A percentile compares a stretch with the other conserved stretches of the same genome.
These are phyloP conservation scores for Kockovaella imperatae DNA, from an alignment of 768 basidiomycete species.

Conservation along the genomic window DNA sequence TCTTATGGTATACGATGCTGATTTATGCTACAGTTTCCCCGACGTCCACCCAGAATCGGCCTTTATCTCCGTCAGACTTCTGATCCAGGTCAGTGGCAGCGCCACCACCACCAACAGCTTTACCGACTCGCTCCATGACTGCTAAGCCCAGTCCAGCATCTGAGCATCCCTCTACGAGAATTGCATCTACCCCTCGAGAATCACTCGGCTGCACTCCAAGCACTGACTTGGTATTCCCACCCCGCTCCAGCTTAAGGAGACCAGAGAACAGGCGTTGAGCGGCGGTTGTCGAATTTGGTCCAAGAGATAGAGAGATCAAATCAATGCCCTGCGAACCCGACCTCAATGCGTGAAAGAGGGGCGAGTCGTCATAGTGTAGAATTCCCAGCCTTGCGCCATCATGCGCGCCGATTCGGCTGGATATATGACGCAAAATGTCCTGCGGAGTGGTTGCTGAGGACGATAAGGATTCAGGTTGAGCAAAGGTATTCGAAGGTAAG, in stretches of 20 bases:
- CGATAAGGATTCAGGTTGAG: not conserved
- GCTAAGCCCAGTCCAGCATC: constrained; percentile 81
- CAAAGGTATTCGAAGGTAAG: constrained; percentile 45
- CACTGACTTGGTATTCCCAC: too few species aligned
- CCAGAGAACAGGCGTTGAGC: constrained; percentile 84
- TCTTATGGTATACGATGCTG: too few species aligned
- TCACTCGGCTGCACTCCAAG: not conserved
- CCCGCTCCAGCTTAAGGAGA: constrained; percentile 63
- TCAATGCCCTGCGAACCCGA: not conserved
- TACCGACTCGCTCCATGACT: constrained; percentile 86
- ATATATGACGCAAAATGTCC: not conserved
- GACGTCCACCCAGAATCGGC: constrained; percentile 41
- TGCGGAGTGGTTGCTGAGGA: not conserved
- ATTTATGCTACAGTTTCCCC: too few species aligned
- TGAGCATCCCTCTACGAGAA: constrained; percentile 73
- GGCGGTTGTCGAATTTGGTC: constrained; percentile 50
- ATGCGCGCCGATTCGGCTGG: not conserved
- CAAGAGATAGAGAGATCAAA: constrained; percentile 35
- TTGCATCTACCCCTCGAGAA: constrained; percentile 59
- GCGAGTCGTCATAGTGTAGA: constrained; percentile 32
- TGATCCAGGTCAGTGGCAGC: constrained; percentile 14
- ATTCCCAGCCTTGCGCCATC: constrained; percentile 15
- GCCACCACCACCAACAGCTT: constrained; percentile 65
- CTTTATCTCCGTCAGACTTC: constrained; percentile 1
- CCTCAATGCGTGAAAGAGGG: constrained; percentile 4